phyloP scores from a whole-genome alignment of 2,329 filamentous ascomycete genomes.

The Fusarium concolor region DNA sequence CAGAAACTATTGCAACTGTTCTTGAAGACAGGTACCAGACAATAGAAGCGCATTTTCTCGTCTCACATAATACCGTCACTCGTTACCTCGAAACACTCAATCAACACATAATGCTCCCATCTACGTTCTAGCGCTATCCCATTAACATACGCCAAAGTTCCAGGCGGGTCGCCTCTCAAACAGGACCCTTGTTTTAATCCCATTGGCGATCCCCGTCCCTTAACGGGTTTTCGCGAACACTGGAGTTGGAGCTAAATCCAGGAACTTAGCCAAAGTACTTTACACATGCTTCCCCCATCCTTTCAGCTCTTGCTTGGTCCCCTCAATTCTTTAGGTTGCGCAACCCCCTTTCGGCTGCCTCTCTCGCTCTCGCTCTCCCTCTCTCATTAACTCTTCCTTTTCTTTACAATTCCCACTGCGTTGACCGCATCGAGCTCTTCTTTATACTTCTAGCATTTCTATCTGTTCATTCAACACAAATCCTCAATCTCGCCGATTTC shows the following conservation, averaged over 20 bases:
- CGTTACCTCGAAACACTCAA: neutral
- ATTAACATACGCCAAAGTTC: constrained; percentile 15
- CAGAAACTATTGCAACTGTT: neutral
- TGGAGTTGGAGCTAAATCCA: constrained; percentile 15
- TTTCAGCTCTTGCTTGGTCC: constrained; percentile 22
- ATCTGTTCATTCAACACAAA: neutral
- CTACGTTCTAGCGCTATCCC: neutral
- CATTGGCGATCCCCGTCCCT: constrained; percentile 21
- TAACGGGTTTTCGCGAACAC: constrained; percentile 15
- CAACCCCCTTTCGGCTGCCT: constrained; percentile 29
- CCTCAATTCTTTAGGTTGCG: constrained; percentile 27
- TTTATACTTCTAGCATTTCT: neutral
- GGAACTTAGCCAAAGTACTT: constrained; percentile 9
- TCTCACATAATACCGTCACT: neutral
- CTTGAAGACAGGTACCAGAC: neutral
- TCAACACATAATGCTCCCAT: neutral
- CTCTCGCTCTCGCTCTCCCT: neutral
- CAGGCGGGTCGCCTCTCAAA: constrained; percentile 16
- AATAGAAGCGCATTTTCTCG: neutral
- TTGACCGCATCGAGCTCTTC: constrained; percentile 25
- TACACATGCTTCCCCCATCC: constrained; percentile 17
- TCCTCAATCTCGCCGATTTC: neutral
- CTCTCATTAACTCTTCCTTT: neutral
- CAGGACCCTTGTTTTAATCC: constrained; percentile 19
- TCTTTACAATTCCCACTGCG: constrained; percentile 12